Evolutionary conservation across 257 asterid genomes (phyloP), one percentile per base, ranked within the genome.

Genomic region (Verbascum thapsus): DNA sequence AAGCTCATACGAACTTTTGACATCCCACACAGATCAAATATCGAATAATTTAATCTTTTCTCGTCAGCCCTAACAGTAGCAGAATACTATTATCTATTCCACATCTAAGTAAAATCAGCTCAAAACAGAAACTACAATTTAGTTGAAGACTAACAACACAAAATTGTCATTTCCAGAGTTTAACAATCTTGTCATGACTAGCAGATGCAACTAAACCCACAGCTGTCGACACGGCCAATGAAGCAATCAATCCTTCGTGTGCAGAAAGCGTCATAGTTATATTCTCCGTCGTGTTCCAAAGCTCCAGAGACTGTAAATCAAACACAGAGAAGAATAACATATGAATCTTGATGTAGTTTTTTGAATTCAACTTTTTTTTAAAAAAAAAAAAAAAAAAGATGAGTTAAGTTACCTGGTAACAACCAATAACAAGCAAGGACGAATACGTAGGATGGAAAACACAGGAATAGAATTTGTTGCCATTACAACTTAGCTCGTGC

Each of bases 381-480:
- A 26, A 5, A 26, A 5, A 1, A 26, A 26, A 26, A 26, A 26
- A 1, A 1, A 5, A 2, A 26, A 26, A 26, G 32, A 26, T 1
- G 32, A 43, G 23, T 41, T 12, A 8, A 77, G 85, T 77, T 77
- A 74, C 92, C 92, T 82, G 87, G 63, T 79, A 82, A 68, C 89
- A 82, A 39, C 89, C 94, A 23, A 85, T 78, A 39, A 85, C 84
- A 13, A 85, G 71, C 75, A 85, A 64, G 15, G 94, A 76, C 3
- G 87, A 58, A 69, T 72, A 80, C 1, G 84, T 53, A 47, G 90
- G 94, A 63, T 85, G 94, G 72, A 85, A 85, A 51, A 78, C 94
- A 48, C 87, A 83, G 9, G 90, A 85, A 45, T 78, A 67, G 61
- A 85, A 83, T 42, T 76, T 76, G 75, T 80, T 80, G 56, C 87